phyloP scores from a whole-genome alignment of 1,284 basidiomycete species.

The Ganoderma sinense region DNA sequence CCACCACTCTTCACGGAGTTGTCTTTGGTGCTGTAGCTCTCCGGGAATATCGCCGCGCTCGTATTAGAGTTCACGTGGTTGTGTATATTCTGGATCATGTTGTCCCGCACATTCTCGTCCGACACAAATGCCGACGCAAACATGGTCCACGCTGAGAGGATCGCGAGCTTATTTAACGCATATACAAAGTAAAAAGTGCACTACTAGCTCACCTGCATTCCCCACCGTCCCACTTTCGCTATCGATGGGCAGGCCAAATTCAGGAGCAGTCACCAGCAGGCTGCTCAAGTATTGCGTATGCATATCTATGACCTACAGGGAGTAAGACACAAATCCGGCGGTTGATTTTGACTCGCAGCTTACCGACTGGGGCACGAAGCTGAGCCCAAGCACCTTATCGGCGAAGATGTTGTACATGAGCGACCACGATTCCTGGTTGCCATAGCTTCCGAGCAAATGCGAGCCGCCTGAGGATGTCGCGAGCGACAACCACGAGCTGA shows the following conservation, averaged over 20 bases:
- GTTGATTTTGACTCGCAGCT: slow-evolving; percentile 1
- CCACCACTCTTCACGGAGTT: slow-evolving; percentile 18
- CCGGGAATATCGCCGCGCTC: slow-evolving; percentile 30
- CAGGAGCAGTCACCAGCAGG: slow-evolving; percentile 12
- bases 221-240: slow-evolving; percentile 16
- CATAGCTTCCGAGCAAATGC: slow-evolving; percentile 50
- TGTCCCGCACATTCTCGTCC: slow-evolving; percentile 29
- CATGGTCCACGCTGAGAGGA: slow-evolving; percentile 33
- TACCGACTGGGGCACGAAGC: slow-evolving; percentile 33
- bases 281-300: slow-evolving; percentile 23
- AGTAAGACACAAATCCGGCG: too few species aligned
- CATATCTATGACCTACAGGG: slow-evolving; percentile 6
- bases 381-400: slow-evolving; percentile 58
- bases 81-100: slow-evolving; percentile 33
- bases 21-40: slow-evolving; percentile 26
- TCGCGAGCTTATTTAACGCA: not conserved
- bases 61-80: slow-evolving; percentile 32
- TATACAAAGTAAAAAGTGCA: not conserved
- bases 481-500: slow-evolving; percentile 33
- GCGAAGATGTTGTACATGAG: slow-evolving; percentile 72
- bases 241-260: slow-evolving; percentile 30
- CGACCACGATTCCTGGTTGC: slow-evolving; percentile 59
- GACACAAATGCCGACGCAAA: slow-evolving; percentile 35
- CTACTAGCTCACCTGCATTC: slow-evolving; percentile 22
- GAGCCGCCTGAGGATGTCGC: slow-evolving; percentile 47